Conservation (phyloP, 2,329 filamentous ascomycete genomes). For the Penicillium sp. region DNA sequence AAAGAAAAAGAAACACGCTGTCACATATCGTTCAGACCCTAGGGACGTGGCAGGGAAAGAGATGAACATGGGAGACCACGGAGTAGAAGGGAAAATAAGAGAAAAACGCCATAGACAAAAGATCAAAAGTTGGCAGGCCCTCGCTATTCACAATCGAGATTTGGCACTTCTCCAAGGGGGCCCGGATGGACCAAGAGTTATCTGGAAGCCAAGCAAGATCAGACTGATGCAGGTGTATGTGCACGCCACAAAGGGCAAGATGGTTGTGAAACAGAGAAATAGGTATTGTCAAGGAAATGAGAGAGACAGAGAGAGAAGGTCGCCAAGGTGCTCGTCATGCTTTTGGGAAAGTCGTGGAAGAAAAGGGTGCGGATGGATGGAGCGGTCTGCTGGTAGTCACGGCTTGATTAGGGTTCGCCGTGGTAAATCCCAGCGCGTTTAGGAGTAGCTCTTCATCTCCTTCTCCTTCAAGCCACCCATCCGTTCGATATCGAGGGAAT, state of each 20-base stretch:
- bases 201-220: conserved; percentile 14
- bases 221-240: conserved; percentile 33
- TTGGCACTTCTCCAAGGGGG: conserved; percentile 11
- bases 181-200: no score
- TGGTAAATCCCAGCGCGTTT: conserved; percentile 9
- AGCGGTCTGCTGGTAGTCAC: background rate
- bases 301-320: conserved; percentile 29
- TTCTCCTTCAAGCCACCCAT: conserved; percentile 96
- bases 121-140: conserved; percentile 30
- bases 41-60: conserved; percentile 46
- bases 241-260: conserved; percentile 31
- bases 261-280: conserved; percentile 18
- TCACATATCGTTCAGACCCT: conserved; percentile 39
- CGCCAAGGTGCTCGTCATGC: conserved; percentile 38
- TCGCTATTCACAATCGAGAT: conserved; percentile 36
- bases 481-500: conserved; percentile 90
- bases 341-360: conserved; percentile 36
- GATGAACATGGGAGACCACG: conserved; percentile 32
- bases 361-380: conserved; percentile 5
- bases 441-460: conserved; percentile 42
- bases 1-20: conserved; percentile 15
- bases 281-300: conserved; percentile 28
- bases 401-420: background rate
- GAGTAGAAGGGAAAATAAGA: conserved; percentile 13
- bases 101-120: conserved; percentile 32